Base-by-base conservation (phyloP, 129 eudicot species). In the Flaveria bidentis region DNA sequence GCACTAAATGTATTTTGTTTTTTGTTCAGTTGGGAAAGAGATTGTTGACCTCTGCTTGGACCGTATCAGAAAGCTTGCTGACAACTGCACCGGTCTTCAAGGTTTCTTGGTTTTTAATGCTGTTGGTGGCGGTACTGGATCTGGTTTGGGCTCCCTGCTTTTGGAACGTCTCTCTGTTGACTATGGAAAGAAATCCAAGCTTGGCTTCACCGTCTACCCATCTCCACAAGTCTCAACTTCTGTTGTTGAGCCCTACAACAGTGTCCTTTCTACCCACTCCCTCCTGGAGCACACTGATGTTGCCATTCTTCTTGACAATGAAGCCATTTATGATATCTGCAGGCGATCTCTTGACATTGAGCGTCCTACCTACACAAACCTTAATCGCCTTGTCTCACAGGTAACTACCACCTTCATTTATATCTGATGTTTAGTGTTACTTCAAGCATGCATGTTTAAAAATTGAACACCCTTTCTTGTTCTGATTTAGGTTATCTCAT, bases 31-130 rank as follows among this genome's bases (percentile, higher is more conserved):
- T 44, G 93, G 90, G 45, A 88, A 88, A 79, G 93, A 88, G 76
- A 88, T 88, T 63, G 90, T 88, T 28, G 93, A 88, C 70, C 90
- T 88, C 10, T 88, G 93, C 77, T 71, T 88, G 71, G 93, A 88
- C 74, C 86, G 93, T 18, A 88, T 88, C 77, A 65, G 93, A 65
- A 88, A 86, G 86, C 93, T 88, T 36, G 93, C 93, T 70, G 93
- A 88, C 76, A 88, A 88, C 81, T 88, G 90, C 88, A 88, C 93
- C 12, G 93, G 93, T 57, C 93, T 88, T 42, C 93, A 88, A 72
- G 93, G 93, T 13, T 88, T 88, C 66, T 84, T 88, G 17, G 90
- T 88, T 46, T 88, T 88, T 44, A 88, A 88, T 41, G 93, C 90
- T 51, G 93, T 86, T 55, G 93, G 93, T 18, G 93, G 93, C 0